Percentiles rank a stretch among this genome's conserved stretches.
Evolutionary conservation across 208 protist genomes (phyloP).

Genomic region (Phytomonas serpens): DNA sequence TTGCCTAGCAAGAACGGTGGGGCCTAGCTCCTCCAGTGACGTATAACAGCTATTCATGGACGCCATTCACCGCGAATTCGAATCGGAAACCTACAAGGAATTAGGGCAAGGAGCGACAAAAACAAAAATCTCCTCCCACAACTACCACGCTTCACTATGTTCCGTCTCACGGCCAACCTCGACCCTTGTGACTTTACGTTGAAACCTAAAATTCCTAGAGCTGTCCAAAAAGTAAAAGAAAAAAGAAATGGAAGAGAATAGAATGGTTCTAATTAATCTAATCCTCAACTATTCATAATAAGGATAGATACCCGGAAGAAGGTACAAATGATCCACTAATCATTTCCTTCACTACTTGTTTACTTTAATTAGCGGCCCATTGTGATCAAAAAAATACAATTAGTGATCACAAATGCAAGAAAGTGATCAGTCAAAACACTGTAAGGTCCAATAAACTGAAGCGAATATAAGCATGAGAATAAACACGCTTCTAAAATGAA

Average conservation of each 20-base stretch:
- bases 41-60: slow-evolving; percentile 23
- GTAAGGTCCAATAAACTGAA: no score
- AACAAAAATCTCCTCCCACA: background rate
- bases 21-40: slow-evolving; percentile 40
- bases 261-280: background rate
- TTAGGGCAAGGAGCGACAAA: background rate
- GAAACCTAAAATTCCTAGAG: background rate
- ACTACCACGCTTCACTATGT: background rate
- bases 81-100: background rate
- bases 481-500: no score
- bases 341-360: no score
- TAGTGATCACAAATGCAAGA: no score
- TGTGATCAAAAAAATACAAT: no score
- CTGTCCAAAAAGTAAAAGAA: no score
- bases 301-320: background rate
- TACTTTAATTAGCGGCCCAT: no score
- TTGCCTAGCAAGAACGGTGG: slow-evolving; percentile 38
- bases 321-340: background rate
- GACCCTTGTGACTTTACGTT: background rate
- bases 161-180: background rate
- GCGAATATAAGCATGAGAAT: no score
- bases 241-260: background rate
- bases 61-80: background rate
- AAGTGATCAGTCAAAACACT: no score
- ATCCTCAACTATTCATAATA: background rate